Evolutionary conservation across 345 rosid species (phyloP).

Genomic region (Gynandropsis gynandra): DNA sequence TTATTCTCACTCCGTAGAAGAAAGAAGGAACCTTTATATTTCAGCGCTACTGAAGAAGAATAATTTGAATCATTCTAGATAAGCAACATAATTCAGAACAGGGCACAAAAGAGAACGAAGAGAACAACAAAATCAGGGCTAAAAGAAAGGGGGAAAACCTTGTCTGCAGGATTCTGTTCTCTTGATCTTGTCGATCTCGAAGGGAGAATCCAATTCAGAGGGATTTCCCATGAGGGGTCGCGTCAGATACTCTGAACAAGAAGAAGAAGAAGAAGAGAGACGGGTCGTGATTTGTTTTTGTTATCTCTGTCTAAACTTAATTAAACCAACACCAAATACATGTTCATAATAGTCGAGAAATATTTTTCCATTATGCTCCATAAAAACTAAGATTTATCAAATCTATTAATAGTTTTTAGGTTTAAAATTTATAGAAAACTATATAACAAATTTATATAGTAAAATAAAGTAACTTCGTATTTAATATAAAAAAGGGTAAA

Average conservation of each 20-base stretch:
- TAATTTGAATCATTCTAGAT: no score
- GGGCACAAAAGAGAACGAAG: background rate
- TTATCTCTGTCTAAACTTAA: background rate
- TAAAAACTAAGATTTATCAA: no score
- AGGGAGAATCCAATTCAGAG: slow-evolving; percentile 24
- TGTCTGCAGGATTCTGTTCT: slow-evolving; percentile 23
- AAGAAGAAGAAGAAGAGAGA: slow-evolving; percentile 13
- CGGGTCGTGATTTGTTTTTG: slow-evolving; percentile 21
- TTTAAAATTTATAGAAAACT: no score
- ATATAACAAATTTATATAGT: no score
- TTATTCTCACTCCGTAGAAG: background rate
- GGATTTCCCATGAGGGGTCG: slow-evolving; percentile 17
- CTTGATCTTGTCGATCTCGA: slow-evolving; percentile 23
- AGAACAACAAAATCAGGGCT: background rate
- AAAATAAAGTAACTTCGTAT: no score
- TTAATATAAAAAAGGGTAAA: no score
- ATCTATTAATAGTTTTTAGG: no score
- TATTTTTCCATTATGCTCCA: no score
- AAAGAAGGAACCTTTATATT: background rate
- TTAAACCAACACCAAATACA: no score
- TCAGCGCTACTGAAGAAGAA: no score
- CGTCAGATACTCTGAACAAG: slow-evolving; percentile 3
- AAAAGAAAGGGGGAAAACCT: slow-evolving; percentile 26
- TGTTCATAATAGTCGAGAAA: no score
- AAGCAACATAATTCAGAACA: background rate